Percentiles rank a stretch among this genome's conserved stretches.
Conservation (phyloP, 495 filamentous ascomycete species). For the Penicillium herquei region DNA sequence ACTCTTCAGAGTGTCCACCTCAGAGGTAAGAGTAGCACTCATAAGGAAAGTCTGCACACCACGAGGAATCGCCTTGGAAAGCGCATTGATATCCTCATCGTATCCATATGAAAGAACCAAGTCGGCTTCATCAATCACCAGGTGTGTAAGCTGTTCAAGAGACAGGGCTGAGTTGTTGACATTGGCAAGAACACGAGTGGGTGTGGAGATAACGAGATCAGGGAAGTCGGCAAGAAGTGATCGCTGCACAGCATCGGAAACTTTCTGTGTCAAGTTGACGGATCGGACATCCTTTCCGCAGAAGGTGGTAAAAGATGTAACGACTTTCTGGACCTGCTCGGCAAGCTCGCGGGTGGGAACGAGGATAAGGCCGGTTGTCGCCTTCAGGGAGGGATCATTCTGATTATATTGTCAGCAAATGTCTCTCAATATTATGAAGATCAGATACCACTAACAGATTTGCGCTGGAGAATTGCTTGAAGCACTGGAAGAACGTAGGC, state of each 20-base stretch:
- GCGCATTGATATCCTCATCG: conserved; percentile 77
- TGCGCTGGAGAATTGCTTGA: conserved; percentile 73
- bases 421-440: not conserved
- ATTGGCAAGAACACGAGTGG: conserved; percentile 69
- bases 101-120: conserved; percentile 94
- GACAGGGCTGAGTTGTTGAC: conserved; percentile 67
- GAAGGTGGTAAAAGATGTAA: conserved; percentile 71
- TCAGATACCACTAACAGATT: conserved; percentile 53
- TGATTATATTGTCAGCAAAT: conserved; percentile 9
- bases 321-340: conserved; percentile 75
- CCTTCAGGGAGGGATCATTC: conserved; percentile 42
- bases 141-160: conserved; percentile 65
- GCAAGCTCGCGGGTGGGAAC: conserved; percentile 94
- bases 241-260: conserved; percentile 80
- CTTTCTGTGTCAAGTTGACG: conserved; percentile 82
- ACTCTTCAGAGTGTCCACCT: conserved; percentile 80
- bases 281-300: conserved; percentile 79
- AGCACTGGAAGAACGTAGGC: conserved; percentile 92
- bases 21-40: conserved; percentile 85
- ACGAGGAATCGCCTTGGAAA: conserved; percentile 73
- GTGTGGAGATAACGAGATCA: conserved; percentile 87
- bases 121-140: conserved; percentile 96
- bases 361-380: conserved; percentile 72
- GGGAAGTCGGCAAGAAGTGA: conserved; percentile 84
- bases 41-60: conserved; percentile 89